Conservation (phyloP, 1,139 yeast genomes). For the Taphrina wiesneri region DNA sequence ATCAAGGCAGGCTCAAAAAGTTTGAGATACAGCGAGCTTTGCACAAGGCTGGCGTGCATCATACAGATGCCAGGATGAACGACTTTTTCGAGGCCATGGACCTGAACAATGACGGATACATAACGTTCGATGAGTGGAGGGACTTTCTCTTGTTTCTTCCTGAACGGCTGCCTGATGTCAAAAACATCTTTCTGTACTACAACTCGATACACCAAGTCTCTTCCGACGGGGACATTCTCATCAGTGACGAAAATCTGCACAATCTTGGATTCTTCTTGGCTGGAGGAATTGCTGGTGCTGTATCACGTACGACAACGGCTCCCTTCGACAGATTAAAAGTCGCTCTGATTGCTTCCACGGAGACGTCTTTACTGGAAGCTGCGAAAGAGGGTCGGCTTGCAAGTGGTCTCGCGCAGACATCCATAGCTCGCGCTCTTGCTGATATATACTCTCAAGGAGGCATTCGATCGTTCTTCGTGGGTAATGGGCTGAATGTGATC, state of each 20-base stretch:
- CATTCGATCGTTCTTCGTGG: conserved; percentile 80
- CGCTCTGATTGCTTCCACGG: conserved; percentile 87
- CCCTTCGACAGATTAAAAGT: conserved; percentile 95
- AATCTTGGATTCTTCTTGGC: conserved; percentile 90
- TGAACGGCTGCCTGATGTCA: conserved; percentile 53
- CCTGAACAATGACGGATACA: conserved; percentile 62
- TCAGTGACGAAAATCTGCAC: conserved; percentile 72
- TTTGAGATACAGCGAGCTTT: conserved; percentile 69
- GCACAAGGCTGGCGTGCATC: conserved; percentile 46
- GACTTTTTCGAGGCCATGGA: conserved; percentile 64
- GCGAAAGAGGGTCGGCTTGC: conserved; percentile 46
- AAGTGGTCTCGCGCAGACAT: conserved; percentile 45
- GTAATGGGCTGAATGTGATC: conserved; percentile 88
- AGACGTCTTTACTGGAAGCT: conserved; percentile 44
- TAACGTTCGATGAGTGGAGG: conserved; percentile 84
- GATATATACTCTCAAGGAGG: conserved; percentile 90
- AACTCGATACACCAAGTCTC: conserved; percentile 78
- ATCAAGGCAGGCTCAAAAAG: conserved; percentile 70
- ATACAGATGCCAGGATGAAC: conserved; percentile 20
- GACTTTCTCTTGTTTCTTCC: conserved; percentile 82
- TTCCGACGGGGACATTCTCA: conserved; percentile 88
- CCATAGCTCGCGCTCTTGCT: conserved; percentile 71
- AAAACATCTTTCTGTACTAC: conserved; percentile 78
- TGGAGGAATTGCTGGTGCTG: conserved; percentile 94
- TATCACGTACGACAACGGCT: conserved; percentile 95